Evolutionary conservation across 208 protist species (phyloP).

Genomic region (Trypanosoma platydactyli): DNA sequence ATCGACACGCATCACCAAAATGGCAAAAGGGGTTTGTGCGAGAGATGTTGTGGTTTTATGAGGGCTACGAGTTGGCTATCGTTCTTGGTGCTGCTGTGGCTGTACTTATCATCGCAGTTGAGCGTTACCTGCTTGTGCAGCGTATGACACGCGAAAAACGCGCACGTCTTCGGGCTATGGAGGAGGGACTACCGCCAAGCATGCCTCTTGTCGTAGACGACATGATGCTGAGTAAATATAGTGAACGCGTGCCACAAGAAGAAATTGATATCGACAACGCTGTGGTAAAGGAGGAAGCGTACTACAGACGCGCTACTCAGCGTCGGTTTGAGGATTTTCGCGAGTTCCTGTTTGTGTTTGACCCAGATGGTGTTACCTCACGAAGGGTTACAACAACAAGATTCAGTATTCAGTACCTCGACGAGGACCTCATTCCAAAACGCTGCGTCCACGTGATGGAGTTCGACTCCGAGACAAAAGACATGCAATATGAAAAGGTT

Average conservation of each 20-base stretch:
- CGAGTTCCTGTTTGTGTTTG: conserved; percentile 78
- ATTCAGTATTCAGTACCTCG: conserved; percentile 68
- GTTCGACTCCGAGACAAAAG: conserved; percentile 64
- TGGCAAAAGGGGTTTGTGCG: background rate
- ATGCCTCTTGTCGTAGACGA: conserved; percentile 68
- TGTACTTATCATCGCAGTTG: conserved; percentile 19
- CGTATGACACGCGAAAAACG: conserved; percentile 49
- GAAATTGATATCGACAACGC: conserved; percentile 46
- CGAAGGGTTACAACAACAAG: conserved; percentile 51
- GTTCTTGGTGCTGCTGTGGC: conserved; percentile 17
- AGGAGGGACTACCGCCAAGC: conserved; percentile 62
- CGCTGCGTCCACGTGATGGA: conserved; percentile 51
- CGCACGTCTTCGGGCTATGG: conserved; percentile 51
- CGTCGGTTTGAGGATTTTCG: conserved; percentile 74
- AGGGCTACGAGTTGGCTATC: conserved; percentile 28
- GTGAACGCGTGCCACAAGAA: conserved; percentile 31
- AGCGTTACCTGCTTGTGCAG: conserved; percentile 36
- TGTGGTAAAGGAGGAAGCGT: conserved; percentile 49
- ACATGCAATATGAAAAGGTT: conserved; percentile 39
- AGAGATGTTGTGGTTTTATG: conserved; percentile 28
- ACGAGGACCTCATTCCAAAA: conserved; percentile 60
- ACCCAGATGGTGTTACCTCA: conserved; percentile 59
- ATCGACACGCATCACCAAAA: background rate
- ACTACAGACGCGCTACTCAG: conserved; percentile 69
- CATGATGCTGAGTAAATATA: conserved; percentile 40